Conservation (phyloP, 225 moss, liverwort and hornwort species). For the Physcomitrellopsis africana region DNA sequence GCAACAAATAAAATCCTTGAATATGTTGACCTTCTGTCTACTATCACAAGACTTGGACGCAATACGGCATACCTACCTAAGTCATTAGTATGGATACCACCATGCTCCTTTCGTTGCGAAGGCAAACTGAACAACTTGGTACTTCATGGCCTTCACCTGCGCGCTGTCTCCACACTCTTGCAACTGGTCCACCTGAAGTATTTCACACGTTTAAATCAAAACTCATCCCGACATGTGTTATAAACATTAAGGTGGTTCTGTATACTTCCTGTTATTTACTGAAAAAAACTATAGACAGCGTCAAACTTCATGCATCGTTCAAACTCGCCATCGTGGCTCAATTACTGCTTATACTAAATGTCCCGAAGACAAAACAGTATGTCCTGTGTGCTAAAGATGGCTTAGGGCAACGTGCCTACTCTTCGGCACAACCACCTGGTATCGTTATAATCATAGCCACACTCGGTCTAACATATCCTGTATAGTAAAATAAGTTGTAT, state of each 20-base stretch:
- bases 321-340: constrained; percentile 14
- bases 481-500: neutral
- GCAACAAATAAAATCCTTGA: constrained; percentile 6
- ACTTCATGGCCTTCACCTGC: constrained; percentile 52
- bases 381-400: neutral
- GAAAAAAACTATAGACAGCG: constrained; percentile 17
- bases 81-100: constrained; percentile 32
- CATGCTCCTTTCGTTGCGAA: constrained; percentile 32
- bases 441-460: neutral
- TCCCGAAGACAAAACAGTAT: constrained; percentile 1
- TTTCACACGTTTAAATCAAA: constrained; percentile 17
- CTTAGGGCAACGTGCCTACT: neutral
- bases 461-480: neutral
- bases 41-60: constrained; percentile 4
- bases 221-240: constrained; percentile 19
- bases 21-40: constrained; percentile 10
- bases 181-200: constrained; percentile 32
- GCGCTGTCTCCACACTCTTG: constrained; percentile 32
- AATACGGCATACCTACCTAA: neutral
- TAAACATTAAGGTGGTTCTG: constrained; percentile 14
- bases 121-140: constrained; percentile 35
- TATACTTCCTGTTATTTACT: constrained; percentile 12
- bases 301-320: constrained; percentile 9
- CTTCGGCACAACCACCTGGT: neutral
- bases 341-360: neutral